Evolutionary conservation across 257 asterid species (phyloP), one percentile per base, ranked within the genome.

Genomic region (Handroanthus guayacan): DNA sequence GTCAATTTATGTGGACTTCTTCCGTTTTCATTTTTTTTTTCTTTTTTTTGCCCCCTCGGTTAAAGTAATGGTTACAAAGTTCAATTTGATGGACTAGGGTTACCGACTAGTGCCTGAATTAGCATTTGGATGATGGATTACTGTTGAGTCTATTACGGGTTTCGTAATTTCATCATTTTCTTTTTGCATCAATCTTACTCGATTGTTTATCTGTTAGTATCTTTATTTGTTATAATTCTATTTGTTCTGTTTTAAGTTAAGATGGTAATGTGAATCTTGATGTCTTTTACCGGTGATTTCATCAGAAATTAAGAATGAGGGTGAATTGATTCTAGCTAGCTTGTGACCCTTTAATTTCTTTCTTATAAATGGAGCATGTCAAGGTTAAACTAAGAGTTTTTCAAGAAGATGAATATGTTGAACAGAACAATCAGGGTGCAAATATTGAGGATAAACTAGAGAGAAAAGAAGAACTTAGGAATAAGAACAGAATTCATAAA

Each of bases 21-120:
- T 74, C 31, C 0, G 34, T n/a, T 37, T 62, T 17, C 14, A 66
- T 2, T 17, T 20, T 6, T 62, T 39, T 6, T 5, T 47, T 31
- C 41, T 6, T 31, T 7, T 16, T 17, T 62, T 10, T n/a, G 2
- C 16, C 20, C 16, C 20, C 14, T 11, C 16, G 37, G 9, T 25
- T 6, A 16, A 18, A 41, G 6, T 14, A 56, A 61, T 70, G 41
- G 20, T 76, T 76, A 20, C 51, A 16, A 12, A 63, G 52, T 62
- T 77, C 78, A 31, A 56, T 13, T 44, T 71, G 61, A 56, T n/a
- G 62, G 76, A 14, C 43, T 83, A 67, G 69, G 84, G 82, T 44
- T 74, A 18, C 25, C 62, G 68, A 25, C 43, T 41, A 3, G 47
- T 45, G 31, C 54, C 61, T 73, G 66, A 54, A 11, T 52, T 69